These are phyloP conservation scores for Stephanodiscus minutulus DNA, from an alignment of 108 stramenopile genomes.

Conservation along the genomic window DNA sequence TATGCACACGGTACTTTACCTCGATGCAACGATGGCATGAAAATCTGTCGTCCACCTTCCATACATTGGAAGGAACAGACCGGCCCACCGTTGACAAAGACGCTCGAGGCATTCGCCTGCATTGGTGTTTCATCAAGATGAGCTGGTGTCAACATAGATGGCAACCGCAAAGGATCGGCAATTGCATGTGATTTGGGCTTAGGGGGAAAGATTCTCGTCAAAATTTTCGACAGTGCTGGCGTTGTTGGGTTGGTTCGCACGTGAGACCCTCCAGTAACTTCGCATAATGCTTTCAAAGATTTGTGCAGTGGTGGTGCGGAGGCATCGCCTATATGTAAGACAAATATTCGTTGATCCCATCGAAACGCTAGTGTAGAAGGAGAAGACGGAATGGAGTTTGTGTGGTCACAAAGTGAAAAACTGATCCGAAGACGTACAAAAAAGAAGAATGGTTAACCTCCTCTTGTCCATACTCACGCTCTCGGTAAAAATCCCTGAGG, in stretches of 20 bases:
- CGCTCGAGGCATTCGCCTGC: slow-evolving; percentile 8
- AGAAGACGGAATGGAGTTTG: not conserved
- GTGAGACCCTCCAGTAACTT: slow-evolving; percentile 82
- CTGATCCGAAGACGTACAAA: not conserved
- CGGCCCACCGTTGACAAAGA: slow-evolving; percentile 76
- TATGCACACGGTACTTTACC: too few relatives aligned
- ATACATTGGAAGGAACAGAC: slow-evolving; percentile 71
- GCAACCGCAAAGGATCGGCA: slow-evolving; percentile 55
- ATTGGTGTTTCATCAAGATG: not conserved
- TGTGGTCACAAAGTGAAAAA: not conserved
- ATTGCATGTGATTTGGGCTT: slow-evolving; percentile 45
- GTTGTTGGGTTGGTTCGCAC: slow-evolving; percentile 50
- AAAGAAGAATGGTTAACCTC: not conserved
- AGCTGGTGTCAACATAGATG: slow-evolving; percentile 21
- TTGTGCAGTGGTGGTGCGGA: slow-evolving; percentile 65
- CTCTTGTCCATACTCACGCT: slow-evolving; percentile 32
- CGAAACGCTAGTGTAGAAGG: slow-evolving; percentile 53
- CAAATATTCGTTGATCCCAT: slow-evolving; percentile 86
- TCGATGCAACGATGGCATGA: slow-evolving; percentile 48
- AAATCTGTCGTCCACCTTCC: slow-evolving; percentile 50
- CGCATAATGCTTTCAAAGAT: slow-evolving; percentile 71
- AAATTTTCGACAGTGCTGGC: slow-evolving; percentile 48
- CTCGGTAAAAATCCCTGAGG: slow-evolving; percentile 73
- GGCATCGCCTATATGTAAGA: slow-evolving; percentile 60
- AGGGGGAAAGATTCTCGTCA: slow-evolving; percentile 58